Evolutionary conservation across 2,329 filamentous ascomycete genomes (phyloP), one percentile per base, ranked within the genome.

Genomic region (Alternaria atra): DNA sequence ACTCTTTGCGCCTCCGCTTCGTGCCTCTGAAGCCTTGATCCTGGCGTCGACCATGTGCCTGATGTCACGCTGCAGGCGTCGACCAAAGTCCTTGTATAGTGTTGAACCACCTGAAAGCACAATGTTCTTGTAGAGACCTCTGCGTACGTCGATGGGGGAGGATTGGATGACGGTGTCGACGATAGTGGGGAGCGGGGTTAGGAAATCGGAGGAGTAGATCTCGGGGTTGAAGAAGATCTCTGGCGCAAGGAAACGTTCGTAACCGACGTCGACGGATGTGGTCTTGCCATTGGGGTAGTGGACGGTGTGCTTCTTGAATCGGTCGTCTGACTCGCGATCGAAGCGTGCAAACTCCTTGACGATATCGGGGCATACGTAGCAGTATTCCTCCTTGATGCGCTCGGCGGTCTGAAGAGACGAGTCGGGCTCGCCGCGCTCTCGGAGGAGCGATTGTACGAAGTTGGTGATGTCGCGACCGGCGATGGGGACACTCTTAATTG

Each of bases 221-320:
- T 99, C 95, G 30, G 95, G 95, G 82, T 99, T 99, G 88, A 99
- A 99, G 83, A 99, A 99, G 77, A 99, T 99, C 80, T 99, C 95
- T 25, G 96, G 96, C 2, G 95, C 95, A 61, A 99, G 86, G 86
- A 99, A 99, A 34, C 95, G 91, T 81, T 99, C 95, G 82, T 98
- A 99, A 54, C 95, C 95, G 54, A 99, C 92, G 73, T 99, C 96
- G 47, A 99, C 93, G 2, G 85, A 87, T 23, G 94, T 90, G 71
- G 91, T 89, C 70, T 91, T 90, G 65, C 95, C 95, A 71, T 94
- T 94, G 27, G 93, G 90, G 61, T 95, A 90, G 58, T 88, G 89
- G 60, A 97, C 93, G 20, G 90, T 89, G 81, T 99, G 94, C 82
- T 97, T 93, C 72, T 91, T 86, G 82, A 99, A 97, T 48, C 93